Conservation (phyloP, 2,329 filamentous ascomycete species). For the Penicillium brasilianum region DNA sequence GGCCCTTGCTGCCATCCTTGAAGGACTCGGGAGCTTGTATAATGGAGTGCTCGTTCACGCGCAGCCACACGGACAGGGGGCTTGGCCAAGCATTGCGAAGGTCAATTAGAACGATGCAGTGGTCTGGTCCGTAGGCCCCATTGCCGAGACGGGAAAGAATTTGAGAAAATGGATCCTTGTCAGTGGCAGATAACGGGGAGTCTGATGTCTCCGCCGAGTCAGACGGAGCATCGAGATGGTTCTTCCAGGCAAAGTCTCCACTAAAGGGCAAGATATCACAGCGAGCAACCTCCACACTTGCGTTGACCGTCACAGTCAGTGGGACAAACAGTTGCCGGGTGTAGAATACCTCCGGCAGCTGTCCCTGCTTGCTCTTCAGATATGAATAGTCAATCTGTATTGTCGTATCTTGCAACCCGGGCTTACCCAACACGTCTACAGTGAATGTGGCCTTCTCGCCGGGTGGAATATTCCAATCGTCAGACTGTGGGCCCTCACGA, state of each 20-base stretch:
- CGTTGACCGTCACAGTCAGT: slow-evolving; percentile 87
- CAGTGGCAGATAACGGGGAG: slow-evolving; percentile 30
- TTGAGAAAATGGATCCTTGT: slow-evolving; percentile 51
- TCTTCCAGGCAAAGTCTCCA: slow-evolving; percentile 69
- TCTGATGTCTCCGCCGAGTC: slow-evolving; percentile 15
- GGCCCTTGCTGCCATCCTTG: slow-evolving; percentile 30
- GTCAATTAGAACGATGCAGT: slow-evolving; percentile 81
- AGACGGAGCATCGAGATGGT: slow-evolving; percentile 31
- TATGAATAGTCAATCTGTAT: slow-evolving; percentile 87
- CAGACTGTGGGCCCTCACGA: slow-evolving; percentile 53
- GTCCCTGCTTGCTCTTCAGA: slow-evolving; percentile 71
- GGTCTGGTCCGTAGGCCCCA: slow-evolving; percentile 58
- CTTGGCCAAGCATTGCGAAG: slow-evolving; percentile 89
- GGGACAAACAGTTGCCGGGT: slow-evolving; percentile 82
- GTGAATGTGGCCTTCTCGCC: slow-evolving; percentile 73
- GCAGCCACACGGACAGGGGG: slow-evolving; percentile 70
- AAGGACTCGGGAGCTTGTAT: slow-evolving; percentile 7
- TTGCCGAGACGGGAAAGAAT: slow-evolving; percentile 51
- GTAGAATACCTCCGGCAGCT: slow-evolving; percentile 75
- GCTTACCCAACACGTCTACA: slow-evolving; percentile 84
- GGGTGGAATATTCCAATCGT: slow-evolving; percentile 67
- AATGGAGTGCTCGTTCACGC: slow-evolving; percentile 45
- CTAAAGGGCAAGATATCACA: slow-evolving; percentile 79
- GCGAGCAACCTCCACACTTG: slow-evolving; percentile 79
- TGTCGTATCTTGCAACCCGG: slow-evolving; percentile 76